Evolutionary conservation across 78 protist genomes (phyloP).

Genomic region (Protostelium mycophagum): DNA sequence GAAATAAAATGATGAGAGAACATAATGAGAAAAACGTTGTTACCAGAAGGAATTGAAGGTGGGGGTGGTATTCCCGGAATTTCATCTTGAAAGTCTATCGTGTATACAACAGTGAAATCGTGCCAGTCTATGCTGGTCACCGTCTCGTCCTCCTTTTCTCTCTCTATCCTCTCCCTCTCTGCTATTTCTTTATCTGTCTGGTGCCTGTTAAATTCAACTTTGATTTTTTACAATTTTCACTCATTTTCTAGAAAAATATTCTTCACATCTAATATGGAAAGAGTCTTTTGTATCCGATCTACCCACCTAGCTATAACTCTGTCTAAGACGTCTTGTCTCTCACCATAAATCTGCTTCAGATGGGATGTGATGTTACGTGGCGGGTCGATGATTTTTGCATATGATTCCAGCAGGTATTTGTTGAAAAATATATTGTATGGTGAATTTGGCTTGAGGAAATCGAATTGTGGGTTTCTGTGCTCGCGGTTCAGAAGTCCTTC

Average conservation of each 20-base stretch:
- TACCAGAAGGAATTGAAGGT: too few relatives aligned
- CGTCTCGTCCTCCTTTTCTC: slow-evolving; percentile 4
- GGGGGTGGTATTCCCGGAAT: slow-evolving; percentile 24
- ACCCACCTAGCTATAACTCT: slow-evolving; percentile 43
- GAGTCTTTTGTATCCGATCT: slow-evolving; percentile 43
- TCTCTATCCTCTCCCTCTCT: slow-evolving; percentile 57
- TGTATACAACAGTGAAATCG: slow-evolving; percentile 84
- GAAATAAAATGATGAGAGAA: too few relatives aligned
- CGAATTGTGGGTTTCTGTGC: slow-evolving; percentile 63
- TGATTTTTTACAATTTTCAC: too few relatives aligned
- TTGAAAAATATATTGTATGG: not conserved
- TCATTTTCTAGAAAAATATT: too few relatives aligned
- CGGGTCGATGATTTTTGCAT: slow-evolving; percentile 37
- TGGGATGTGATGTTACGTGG: slow-evolving; percentile 22
- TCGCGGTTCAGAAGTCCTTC: slow-evolving; percentile 45
- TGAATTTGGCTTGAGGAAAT: slow-evolving; percentile 49
- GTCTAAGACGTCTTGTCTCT: slow-evolving; percentile 26
- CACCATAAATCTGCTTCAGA: slow-evolving; percentile 8
- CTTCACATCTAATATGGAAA: too few relatives aligned
- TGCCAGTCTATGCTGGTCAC: slow-evolving; percentile 80
- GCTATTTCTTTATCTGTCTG: slow-evolving; percentile 37
- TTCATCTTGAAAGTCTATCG: slow-evolving; percentile 70
- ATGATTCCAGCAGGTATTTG: slow-evolving; percentile 29
- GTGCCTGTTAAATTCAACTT: too few relatives aligned
- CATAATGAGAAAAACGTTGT: too few relatives aligned